Conservation (phyloP, 2,329 filamentous ascomycete genomes). For the Colletotrichum caudatum region DNA sequence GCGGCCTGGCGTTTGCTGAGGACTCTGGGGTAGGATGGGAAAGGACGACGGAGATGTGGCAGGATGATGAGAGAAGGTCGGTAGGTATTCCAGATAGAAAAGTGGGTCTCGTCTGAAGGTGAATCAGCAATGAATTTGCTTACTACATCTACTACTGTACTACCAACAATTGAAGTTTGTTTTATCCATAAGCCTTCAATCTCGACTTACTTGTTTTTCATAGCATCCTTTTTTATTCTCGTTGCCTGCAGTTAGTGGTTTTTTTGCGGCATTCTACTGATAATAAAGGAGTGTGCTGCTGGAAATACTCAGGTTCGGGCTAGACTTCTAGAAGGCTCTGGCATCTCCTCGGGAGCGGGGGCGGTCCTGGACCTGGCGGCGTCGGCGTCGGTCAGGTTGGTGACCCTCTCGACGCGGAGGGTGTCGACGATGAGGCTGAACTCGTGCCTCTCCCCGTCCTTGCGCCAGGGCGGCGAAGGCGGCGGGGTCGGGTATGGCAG, state of each 20-base stretch:
- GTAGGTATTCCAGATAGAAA: neutral
- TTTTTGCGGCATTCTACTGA: neutral
- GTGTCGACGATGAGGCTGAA: too few relatives aligned
- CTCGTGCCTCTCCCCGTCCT: too few relatives aligned
- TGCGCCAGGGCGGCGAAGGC: too few relatives aligned
- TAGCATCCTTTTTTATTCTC: neutral
- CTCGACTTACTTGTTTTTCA: too few relatives aligned
- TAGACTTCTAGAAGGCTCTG: too few relatives aligned
- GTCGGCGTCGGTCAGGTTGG: too few relatives aligned
- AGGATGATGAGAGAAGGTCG: conserved; percentile 1
- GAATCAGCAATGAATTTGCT: neutral
- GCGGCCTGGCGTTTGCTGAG: neutral
- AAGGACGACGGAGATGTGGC: neutral
- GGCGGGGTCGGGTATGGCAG: too few relatives aligned
- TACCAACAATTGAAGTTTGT: too few relatives aligned
- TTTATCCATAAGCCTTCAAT: neutral
- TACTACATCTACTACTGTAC: neutral
- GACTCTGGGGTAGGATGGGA: neutral
- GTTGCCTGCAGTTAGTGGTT: neutral
- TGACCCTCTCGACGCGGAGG: too few relatives aligned
- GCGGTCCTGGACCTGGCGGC: too few relatives aligned
- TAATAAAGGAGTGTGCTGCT: neutral
- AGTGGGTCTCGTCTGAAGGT: neutral
- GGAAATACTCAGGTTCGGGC: neutral
- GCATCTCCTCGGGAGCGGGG: too few relatives aligned